phyloP scores from a whole-genome alignment of 305 asterid genomes.

The Fraxinus floribunda region DNA sequence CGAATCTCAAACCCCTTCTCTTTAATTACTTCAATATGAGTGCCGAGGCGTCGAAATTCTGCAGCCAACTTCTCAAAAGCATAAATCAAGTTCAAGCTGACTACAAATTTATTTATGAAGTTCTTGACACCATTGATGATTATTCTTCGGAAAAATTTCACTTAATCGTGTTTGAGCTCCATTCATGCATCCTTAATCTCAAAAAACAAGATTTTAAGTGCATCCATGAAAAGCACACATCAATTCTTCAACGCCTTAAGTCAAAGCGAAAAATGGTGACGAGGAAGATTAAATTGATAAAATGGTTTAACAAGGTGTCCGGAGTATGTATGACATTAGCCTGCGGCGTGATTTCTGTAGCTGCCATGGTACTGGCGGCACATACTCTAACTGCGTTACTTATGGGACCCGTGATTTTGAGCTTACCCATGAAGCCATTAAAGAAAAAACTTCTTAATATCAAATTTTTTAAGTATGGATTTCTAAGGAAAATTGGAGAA shows the following conservation, averaged over 20 bases:
- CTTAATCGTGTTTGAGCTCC: conserved; percentile 33
- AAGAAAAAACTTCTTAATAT: conserved; percentile 33
- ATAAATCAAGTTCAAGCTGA: conserved; percentile 46
- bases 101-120: conserved; percentile 31
- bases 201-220: conserved; percentile 37
- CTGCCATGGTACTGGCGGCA: conserved; percentile 44
- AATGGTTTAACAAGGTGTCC: conserved; percentile 41
- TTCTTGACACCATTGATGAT: conserved; percentile 32
- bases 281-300: conserved; percentile 45
- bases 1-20: conserved; percentile 55
- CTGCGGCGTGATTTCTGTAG: conserved; percentile 47
- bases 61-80: conserved; percentile 54
- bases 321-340: conserved; percentile 44
- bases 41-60: conserved; percentile 65
- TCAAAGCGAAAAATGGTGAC: conserved; percentile 34
- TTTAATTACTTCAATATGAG: conserved; percentile 58
- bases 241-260: conserved; percentile 35
- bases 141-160: conserved; percentile 26
- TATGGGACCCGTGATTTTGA: conserved; percentile 43
- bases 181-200: conserved; percentile 24
- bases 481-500: conserved; percentile 36
- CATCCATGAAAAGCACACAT: conserved; percentile 41
- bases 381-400: conserved; percentile 48
- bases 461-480: conserved; percentile 33
- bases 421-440: conserved; percentile 38